Conservation (phyloP, 148 eudicot genomes). For the Camellia sinensis region DNA sequence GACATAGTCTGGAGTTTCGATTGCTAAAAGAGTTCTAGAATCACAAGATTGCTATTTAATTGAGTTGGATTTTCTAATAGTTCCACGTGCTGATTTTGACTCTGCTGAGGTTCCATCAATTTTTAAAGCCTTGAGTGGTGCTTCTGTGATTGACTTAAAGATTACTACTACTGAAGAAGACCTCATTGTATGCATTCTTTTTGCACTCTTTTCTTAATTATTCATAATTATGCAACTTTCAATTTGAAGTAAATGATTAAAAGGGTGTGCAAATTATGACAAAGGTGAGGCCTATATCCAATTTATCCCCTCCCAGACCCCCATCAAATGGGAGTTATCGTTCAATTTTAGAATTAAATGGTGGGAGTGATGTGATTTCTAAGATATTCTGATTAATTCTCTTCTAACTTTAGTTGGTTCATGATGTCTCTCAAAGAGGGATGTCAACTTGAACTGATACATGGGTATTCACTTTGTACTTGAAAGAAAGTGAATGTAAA, state of each 20-base stretch:
- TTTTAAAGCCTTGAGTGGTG: constrained; percentile 46
- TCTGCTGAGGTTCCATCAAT: constrained; percentile 31
- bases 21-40: constrained; percentile 53
- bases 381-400: not conserved
- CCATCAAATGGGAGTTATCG: too few relatives aligned
- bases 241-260: too few relatives aligned
- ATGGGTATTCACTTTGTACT: not conserved
- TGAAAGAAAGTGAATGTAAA: not conserved
- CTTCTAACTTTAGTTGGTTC: too few relatives aligned
- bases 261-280: too few relatives aligned
- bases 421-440: not conserved
- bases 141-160: constrained; percentile 43
- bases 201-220: not conserved
- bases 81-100: constrained; percentile 33
- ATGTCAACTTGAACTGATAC: not conserved
- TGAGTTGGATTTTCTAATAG: constrained; percentile 71
- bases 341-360: not conserved
- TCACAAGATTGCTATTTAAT: constrained; percentile 30
- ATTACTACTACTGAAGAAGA: constrained; percentile 46
- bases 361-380: not conserved
- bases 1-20: constrained; percentile 71
- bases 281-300: too few relatives aligned
- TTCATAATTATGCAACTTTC: not conserved
- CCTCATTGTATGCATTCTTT: constrained; percentile 45
- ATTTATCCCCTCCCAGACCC: too few relatives aligned